phyloP scores from a whole-genome alignment of 192 early-diverging fungal species.

The Backusella sp. region DNA sequence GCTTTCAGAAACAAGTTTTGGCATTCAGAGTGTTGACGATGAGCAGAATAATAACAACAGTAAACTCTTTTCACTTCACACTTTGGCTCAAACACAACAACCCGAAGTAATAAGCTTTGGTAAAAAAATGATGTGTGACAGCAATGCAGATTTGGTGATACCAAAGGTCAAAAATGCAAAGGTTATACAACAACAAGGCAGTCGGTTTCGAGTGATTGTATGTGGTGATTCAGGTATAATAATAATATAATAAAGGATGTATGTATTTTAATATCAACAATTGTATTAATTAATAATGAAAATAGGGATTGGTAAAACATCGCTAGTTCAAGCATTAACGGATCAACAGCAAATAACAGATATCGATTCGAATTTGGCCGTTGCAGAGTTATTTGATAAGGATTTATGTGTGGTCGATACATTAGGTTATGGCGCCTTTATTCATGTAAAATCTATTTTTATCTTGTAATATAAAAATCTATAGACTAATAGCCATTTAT shows the following conservation, averaged over 20 bases:
- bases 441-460: conserved; percentile 27
- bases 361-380: not conserved
- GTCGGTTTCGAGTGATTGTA: conserved; percentile 27
- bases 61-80: conserved; percentile 3
- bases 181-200: not conserved
- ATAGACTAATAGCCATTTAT: not conserved
- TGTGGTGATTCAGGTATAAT: conserved; percentile 37
- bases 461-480: too few species aligned
- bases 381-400: conserved; percentile 6
- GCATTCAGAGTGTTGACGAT: not conserved
- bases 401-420: conserved; percentile 36
- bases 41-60: not conserved
- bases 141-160: conserved; percentile 15
- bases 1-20: not conserved
- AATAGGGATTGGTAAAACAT: conserved; percentile 36
- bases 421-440: conserved; percentile 31
- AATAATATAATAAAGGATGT: not conserved
- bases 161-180: conserved; percentile 14
- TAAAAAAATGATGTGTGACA: conserved; percentile 6
- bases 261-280: not conserved
- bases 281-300: not conserved
- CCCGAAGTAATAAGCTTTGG: conserved; percentile 1
- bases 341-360: not conserved
- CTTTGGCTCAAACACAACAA: not conserved
- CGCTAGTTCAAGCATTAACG: conserved; percentile 22